These are phyloP conservation scores for Ehretia macrophylla DNA, from an alignment of 257 asterid genomes.

Conservation along the genomic window DNA sequence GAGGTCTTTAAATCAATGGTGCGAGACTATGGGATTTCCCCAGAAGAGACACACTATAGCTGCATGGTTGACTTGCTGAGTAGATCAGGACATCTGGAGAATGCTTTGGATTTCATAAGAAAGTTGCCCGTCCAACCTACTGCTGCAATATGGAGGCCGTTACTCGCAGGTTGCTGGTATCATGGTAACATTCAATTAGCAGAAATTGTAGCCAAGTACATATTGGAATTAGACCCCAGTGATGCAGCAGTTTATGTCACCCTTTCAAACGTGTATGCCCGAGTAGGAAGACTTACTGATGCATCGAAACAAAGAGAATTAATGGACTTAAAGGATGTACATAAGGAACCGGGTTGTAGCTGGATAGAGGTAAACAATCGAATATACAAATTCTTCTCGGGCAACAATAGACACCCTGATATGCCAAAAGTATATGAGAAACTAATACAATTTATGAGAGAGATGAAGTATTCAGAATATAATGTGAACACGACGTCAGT, in stretches of 20 bases:
- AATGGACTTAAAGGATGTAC: slow-evolving; percentile 13
- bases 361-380: slow-evolving; percentile 22
- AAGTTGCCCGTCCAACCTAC: slow-evolving; percentile 13
- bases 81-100: slow-evolving; percentile 24
- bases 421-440: slow-evolving; percentile 6
- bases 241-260: slow-evolving; percentile 27
- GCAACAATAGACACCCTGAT: slow-evolving; percentile 16
- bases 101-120: slow-evolving; percentile 18
- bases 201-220: slow-evolving; percentile 16
- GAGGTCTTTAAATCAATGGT: slow-evolving; percentile 18
- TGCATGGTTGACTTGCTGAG: slow-evolving; percentile 30
- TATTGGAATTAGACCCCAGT: slow-evolving; percentile 20
- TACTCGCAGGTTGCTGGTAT: slow-evolving; percentile 20
- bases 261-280: slow-evolving; percentile 21
- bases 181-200: slow-evolving; percentile 13
- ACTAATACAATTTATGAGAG: slow-evolving; percentile 10
- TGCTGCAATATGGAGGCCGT: slow-evolving; percentile 23
- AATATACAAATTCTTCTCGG: slow-evolving; percentile 23
- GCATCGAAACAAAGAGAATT: slow-evolving; percentile 17
- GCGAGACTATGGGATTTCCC: slow-evolving; percentile 6
- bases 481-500: neutral
- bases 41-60: slow-evolving; percentile 26
- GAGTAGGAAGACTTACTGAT: slow-evolving; percentile 20
- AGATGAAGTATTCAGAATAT: neutral
- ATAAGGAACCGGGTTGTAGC: slow-evolving; percentile 29